phyloP scores from a whole-genome alignment of 2,329 filamentous ascomycete genomes.

The Fusarium pseudograminearum region DNA sequence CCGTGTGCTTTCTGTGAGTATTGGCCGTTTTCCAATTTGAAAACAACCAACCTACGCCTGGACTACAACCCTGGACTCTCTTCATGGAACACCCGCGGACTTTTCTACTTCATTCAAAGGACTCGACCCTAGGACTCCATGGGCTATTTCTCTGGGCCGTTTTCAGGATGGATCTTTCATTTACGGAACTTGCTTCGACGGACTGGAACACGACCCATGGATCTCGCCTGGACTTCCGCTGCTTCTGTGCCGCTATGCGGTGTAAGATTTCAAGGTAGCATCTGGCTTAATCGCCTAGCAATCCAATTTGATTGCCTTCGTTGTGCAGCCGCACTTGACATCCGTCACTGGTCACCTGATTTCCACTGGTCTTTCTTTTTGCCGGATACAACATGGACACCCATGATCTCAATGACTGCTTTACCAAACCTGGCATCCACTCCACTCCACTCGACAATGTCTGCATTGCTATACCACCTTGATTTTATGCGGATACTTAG shows the following conservation, averaged over 20 bases:
- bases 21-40: slow-evolving; percentile 50
- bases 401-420: slow-evolving; percentile 33
- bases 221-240: slow-evolving; percentile 17
- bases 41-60: slow-evolving; percentile 36
- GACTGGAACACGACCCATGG: slow-evolving; percentile 23
- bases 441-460: slow-evolving; percentile 11
- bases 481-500: slow-evolving; percentile 36
- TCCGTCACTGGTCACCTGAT: slow-evolving; percentile 15
- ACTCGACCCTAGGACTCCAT: slow-evolving; percentile 38
- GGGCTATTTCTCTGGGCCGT: slow-evolving; percentile 7
- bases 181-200: slow-evolving; percentile 27
- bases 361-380: slow-evolving; percentile 16
- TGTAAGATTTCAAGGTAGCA: slow-evolving; percentile 33
- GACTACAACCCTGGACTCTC: slow-evolving; percentile 45
- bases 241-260: slow-evolving; percentile 30
- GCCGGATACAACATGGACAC: slow-evolving; percentile 24
- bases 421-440: slow-evolving; percentile 8
- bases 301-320: slow-evolving; percentile 51
- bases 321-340: slow-evolving; percentile 49
- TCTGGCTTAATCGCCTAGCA: slow-evolving; percentile 43
- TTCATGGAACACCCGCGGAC: slow-evolving; percentile 31
- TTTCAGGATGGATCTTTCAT: slow-evolving; percentile 20
- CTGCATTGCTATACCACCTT: slow-evolving; percentile 42
- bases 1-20: slow-evolving; percentile 53
- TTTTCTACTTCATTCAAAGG: slow-evolving; percentile 34